These are phyloP conservation scores for Yamadazyma sp. DNA, from an alignment of 805 yeast genomes.

Conservation along the genomic window DNA sequence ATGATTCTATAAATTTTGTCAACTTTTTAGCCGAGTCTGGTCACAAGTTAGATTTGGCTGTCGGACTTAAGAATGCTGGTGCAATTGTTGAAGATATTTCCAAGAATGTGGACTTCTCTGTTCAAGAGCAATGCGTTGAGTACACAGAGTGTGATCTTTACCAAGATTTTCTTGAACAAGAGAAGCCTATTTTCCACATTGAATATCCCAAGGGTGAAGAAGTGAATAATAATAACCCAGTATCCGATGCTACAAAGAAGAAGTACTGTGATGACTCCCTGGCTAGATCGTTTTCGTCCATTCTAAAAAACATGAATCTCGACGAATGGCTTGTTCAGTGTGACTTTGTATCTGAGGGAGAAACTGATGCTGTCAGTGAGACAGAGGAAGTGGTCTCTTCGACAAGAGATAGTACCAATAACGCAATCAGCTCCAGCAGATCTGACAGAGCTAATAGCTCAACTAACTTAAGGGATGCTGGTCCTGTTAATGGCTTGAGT, in stretches of 20 bases:
- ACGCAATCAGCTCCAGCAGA: no score
- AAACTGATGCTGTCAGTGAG: no score
- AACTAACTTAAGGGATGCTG: no score
- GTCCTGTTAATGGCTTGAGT: no score
- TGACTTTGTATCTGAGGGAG: no score
- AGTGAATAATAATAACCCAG: conserved; percentile 8
- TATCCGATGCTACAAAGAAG: conserved; percentile 2
- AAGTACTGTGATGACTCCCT: conserved; percentile 13
- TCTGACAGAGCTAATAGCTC: no score
- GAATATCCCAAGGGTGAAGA: conserved; percentile 26
- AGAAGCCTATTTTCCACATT: conserved; percentile 25
- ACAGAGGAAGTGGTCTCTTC: no score
- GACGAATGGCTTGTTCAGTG: conserved; percentile 20
- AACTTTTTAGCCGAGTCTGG: conserved; percentile 20
- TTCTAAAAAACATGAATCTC: conserved; percentile 23
- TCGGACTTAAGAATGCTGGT: conserved; percentile 27
- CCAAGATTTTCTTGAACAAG: conserved; percentile 14
- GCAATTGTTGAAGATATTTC: conserved; percentile 20
- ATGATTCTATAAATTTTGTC: conserved; percentile 23
- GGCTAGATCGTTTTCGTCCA: conserved; percentile 19
- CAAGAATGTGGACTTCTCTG: conserved; percentile 22
- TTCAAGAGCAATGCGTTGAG: conserved; percentile 28
- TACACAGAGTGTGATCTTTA: conserved; percentile 24
- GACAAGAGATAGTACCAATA: no score
- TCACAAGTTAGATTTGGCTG: conserved; percentile 19